Percentiles rank a stretch among this genome's conserved stretches.
These are phyloP conservation scores for Rhizomucor pusillus DNA, from an alignment of 371 early-diverging fungal genomes.

Conservation along the genomic window DNA sequence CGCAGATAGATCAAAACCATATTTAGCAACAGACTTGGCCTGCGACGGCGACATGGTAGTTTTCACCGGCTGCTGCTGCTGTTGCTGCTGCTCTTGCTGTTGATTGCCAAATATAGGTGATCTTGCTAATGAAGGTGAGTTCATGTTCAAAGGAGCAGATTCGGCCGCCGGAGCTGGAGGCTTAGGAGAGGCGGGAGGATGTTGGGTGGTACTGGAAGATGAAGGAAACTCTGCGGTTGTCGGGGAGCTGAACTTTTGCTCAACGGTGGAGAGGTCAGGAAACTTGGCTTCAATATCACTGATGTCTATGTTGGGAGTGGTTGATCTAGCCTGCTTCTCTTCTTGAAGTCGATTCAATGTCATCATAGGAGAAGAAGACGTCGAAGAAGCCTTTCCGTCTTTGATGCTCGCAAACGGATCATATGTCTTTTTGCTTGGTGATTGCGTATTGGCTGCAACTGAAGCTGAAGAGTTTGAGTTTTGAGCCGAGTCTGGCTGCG, in stretches of 20 bases:
- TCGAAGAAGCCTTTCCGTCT: slow-evolving; percentile 7
- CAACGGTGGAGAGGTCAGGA: slow-evolving; percentile 47
- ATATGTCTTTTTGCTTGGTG: slow-evolving; percentile 13
- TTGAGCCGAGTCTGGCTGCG: slow-evolving; percentile 7
- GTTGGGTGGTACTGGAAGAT: slow-evolving; percentile 3
- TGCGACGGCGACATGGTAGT: slow-evolving; percentile 16
- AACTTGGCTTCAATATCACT: slow-evolving; percentile 48
- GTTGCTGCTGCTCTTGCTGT: too few species aligned
- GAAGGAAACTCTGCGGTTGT: slow-evolving; percentile 8
- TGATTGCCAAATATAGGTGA: too few species aligned
- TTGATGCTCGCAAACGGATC: slow-evolving; percentile 45
- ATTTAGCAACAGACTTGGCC: slow-evolving; percentile 30
- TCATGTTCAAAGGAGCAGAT: slow-evolving; percentile 2
- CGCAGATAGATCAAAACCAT: slow-evolving; percentile 45
- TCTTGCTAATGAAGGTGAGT: too few species aligned
- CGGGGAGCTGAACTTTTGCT: slow-evolving; percentile 29
- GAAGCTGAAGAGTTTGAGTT: slow-evolving; percentile 2
- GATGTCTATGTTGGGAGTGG: slow-evolving; percentile 30
- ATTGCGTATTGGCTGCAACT: too few species aligned
- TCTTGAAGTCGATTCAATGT: slow-evolving; percentile 30
- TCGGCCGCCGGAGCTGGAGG: slow-evolving; percentile 1
- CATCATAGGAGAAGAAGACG: slow-evolving; percentile 18
- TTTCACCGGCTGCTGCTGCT: not conserved
- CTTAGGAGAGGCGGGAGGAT: slow-evolving; percentile 2
- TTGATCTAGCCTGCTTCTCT: slow-evolving; percentile 11